These are phyloP conservation scores for Grigorovia jiainica DNA, from an alignment of 805 yeast genomes.

Conservation along the genomic window DNA sequence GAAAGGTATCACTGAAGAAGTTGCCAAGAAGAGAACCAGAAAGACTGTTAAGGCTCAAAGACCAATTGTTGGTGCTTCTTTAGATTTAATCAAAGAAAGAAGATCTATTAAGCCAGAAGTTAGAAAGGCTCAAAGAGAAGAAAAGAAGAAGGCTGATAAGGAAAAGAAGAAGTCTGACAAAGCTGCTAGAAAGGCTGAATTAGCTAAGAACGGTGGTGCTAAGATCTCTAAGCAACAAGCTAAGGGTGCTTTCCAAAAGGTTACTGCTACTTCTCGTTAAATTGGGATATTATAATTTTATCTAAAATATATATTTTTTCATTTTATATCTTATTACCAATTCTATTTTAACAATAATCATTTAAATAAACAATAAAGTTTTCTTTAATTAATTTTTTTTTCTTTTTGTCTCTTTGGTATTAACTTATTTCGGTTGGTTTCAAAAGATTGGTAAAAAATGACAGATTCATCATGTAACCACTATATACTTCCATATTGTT, in stretches of 20 bases:
- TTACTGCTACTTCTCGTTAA: conserved; percentile 94
- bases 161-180: conserved; percentile 86
- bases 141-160: conserved; percentile 73
- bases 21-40: conserved; percentile 92
- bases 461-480: too few species aligned
- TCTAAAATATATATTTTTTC: conserved; percentile 3
- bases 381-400: not conserved
- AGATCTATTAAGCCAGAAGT: conserved; percentile 92
- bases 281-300: conserved; percentile 10
- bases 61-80: conserved; percentile 98
- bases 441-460: too few species aligned
- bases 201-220: conserved; percentile 68
- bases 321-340: conserved; percentile 2
- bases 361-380: not conserved
- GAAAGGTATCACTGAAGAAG: conserved; percentile 99
- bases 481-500: too few species aligned
- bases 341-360: not conserved
- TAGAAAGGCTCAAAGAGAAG: conserved; percentile 96
- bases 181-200: conserved; percentile 87
- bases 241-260: conserved; percentile 97
- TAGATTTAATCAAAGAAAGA: conserved; percentile 97
- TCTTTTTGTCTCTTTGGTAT: not conserved
- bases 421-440: too few species aligned
- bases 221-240: conserved; percentile 91
- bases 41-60: conserved; percentile 97